Evolutionary conservation across 495 filamentous ascomycete genomes (phyloP).

Genomic region (Aspergillus campestris): DNA sequence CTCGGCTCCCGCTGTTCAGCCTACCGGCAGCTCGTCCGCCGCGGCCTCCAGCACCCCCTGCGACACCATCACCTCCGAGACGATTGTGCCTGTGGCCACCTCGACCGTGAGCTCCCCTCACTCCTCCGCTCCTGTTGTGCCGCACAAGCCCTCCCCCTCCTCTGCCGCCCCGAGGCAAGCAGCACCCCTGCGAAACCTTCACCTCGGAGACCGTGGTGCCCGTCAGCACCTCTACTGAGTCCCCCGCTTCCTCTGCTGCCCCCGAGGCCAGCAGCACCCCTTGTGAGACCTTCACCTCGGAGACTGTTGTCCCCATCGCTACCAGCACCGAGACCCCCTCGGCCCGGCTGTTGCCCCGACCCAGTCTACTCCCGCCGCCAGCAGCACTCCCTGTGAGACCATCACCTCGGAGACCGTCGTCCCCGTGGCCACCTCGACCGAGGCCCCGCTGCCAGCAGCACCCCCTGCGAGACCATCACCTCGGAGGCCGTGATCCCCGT

Average conservation of each 20-base stretch:
- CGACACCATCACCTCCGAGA: conserved; percentile 10
- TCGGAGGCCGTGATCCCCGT: background rate
- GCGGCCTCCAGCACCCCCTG: conserved; percentile 6
- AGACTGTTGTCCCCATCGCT: conserved; percentile 5
- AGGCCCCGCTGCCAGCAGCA: conserved; percentile 10
- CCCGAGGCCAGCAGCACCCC: background rate
- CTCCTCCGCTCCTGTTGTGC: background rate
- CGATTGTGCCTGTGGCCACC: background rate
- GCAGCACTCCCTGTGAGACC: conserved; percentile 1
- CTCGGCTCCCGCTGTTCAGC: background rate
- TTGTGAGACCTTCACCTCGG: conserved; percentile 11
- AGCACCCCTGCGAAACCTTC: conserved; percentile 14
- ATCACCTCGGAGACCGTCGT: conserved; percentile 3
- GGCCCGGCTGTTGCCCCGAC: conserved; percentile 5
- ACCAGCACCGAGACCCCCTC: conserved; percentile 1
- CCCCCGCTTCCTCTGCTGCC: background rate
- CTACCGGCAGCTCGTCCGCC: background rate
- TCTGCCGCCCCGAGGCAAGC: conserved; percentile 1
- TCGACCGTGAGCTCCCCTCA: conserved; percentile 1
- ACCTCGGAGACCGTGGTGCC: conserved; percentile 8
- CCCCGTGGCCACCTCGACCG: conserved; percentile 7
- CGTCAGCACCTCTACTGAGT: no score
- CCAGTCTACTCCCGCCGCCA: background rate
- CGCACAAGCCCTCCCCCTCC: background rate
- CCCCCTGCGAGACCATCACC: background rate